Percentiles rank a stretch among this genome's conserved stretches.
Evolutionary conservation across 345 rosid genomes (phyloP).

Genomic region (Salix udensis): DNA sequence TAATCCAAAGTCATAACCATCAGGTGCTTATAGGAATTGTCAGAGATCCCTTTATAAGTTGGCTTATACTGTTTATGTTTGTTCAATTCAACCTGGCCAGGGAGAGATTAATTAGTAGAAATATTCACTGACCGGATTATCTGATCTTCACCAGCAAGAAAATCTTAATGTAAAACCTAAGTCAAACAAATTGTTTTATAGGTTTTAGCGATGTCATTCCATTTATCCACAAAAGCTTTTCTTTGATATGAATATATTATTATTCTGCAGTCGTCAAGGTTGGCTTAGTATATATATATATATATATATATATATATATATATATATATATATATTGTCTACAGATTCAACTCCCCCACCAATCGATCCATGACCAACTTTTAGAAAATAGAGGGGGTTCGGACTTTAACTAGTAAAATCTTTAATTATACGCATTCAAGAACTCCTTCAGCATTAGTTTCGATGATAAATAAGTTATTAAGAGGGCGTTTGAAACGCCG

Average conservation of each 20-base stretch:
- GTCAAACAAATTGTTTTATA: neutral
- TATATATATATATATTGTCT: neutral
- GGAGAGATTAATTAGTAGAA: neutral
- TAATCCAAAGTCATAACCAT: neutral
- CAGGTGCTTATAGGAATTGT: neutral
- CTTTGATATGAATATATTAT: neutral
- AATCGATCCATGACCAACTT: neutral
- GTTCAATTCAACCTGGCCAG: neutral
- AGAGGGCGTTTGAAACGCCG: too few relatives aligned
- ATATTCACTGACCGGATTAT: neutral
- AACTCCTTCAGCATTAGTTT: too few relatives aligned
- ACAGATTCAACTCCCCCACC: neutral
- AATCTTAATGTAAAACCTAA: neutral
- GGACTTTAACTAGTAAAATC: neutral
- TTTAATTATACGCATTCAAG: neutral
- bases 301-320: too few relatives aligned
- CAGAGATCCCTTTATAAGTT: neutral
- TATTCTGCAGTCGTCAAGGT: neutral
- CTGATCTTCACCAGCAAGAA: neutral
- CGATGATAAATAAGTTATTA: too few relatives aligned
- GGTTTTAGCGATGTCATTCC: neutral
- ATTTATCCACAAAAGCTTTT: neutral
- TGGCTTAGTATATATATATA: neutral
- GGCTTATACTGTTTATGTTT: neutral
- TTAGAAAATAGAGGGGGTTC: neutral